Base-by-base conservation (phyloP, 1,139 yeast species). In the Yamadazyma atmosphaerica region DNA sequence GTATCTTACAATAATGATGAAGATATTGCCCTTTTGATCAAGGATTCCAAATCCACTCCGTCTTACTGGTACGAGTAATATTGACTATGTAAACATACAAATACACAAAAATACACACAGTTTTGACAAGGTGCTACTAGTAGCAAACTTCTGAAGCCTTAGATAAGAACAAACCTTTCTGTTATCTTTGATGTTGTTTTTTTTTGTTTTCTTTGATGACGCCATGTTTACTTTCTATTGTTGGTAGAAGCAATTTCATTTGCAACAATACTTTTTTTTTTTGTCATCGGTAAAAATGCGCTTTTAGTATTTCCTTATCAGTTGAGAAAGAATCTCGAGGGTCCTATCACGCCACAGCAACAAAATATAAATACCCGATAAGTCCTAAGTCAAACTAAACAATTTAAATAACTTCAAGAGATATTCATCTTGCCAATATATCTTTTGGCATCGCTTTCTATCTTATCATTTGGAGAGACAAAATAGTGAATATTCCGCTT, bases 1-100 rank as follows among this genome's bases (percentile, higher is more conserved):
- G 34, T 27, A 11, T 34, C 32, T 13, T 34, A 32, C 14, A 19
- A 32, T 18, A 27, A 32, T 8, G 24, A 12, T 4, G 33, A 30
- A 30, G 19, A 27, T 16, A 28, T 28, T 15, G 16, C 10, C 21
- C 15, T 28, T 4, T 28, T 28, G 13, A 28, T 28, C 19, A 14
- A 16, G 21, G 31, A 28, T 16, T 28, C 31, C 21, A 14, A 28
- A 28, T 16, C 31, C 16, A 28, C 31, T 13, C 31, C 31, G 4
- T 28, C 31, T 7, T 28, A 28, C 21, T 28, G 31, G 31, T 28
- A 28, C n/a, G 31, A 28, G 19, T 28, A 28, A 13, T 11, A 11
- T 24, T 13, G 11, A 26, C 16, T 7, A 5, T 14, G 8, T 26
- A 26, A 6, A 26, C 5, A 14, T 26, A 26, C 27, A 24, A 8